phyloP scores from a whole-genome alignment of 768 basidiomycete genomes.

The Suillus sp. region DNA sequence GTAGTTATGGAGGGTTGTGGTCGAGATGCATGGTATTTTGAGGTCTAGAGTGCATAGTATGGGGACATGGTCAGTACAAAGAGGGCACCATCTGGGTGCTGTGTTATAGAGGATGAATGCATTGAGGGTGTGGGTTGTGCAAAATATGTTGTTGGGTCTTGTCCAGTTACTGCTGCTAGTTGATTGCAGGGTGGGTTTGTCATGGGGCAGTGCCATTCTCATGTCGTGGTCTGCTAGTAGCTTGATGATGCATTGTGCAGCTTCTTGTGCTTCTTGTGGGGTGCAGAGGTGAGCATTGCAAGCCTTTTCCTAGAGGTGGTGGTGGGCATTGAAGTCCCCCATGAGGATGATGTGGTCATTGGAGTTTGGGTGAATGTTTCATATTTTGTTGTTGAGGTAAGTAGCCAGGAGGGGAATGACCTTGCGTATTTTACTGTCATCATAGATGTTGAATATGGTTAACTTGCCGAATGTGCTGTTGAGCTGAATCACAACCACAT shows the following conservation, averaged over 20 bases:
- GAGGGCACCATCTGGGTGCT: slow-evolving; percentile 13
- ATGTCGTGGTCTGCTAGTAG: slow-evolving; percentile 22
- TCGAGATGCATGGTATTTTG: too few species aligned
- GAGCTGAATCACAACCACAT: slow-evolving; percentile 24
- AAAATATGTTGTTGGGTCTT: slow-evolving; percentile 40
- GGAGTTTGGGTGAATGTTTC: too few species aligned
- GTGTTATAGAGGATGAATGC: slow-evolving; percentile 28
- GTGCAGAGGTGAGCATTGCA: slow-evolving; percentile 24
- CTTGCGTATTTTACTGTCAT: slow-evolving; percentile 9
- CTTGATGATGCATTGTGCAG: slow-evolving; percentile 20
- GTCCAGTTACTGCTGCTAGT: slow-evolving; percentile 30
- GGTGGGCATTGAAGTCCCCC: slow-evolving; percentile 19
- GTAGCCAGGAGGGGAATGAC: too few species aligned
- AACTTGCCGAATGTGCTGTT: background rate
- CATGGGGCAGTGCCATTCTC: slow-evolving; percentile 1
- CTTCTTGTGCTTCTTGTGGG: slow-evolving; percentile 17
- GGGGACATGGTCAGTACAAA: slow-evolving; percentile 37
- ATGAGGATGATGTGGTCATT: too few species aligned
- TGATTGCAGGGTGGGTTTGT: slow-evolving; percentile 28
- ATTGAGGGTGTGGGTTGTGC: slow-evolving; percentile 3
- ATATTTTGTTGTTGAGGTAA: too few species aligned
- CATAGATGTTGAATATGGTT: slow-evolving; percentile 22
- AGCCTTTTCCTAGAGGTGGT: slow-evolving; percentile 32
- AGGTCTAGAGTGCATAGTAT: slow-evolving; percentile 30
- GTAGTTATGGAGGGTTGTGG: too few species aligned